Conservation (phyloP, 2,329 filamentous ascomycete genomes). For the Lasiodiplodia gonubiensis region DNA sequence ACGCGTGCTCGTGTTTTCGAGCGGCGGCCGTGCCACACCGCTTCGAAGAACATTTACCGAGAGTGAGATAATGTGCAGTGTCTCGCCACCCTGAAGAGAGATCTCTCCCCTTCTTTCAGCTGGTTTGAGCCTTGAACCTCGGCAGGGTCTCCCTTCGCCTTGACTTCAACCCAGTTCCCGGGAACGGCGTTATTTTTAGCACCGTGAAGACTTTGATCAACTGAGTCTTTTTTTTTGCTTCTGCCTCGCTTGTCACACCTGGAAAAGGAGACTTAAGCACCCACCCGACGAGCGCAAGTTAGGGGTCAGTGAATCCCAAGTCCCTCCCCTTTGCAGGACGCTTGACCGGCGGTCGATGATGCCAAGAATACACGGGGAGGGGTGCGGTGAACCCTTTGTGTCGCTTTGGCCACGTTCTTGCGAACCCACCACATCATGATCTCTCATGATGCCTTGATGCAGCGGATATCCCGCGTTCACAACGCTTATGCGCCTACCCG, state of each 20-base stretch:
- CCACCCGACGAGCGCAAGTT: no score
- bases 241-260: not conserved
- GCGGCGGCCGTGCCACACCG: not conserved
- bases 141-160: not conserved
- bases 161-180: not conserved
- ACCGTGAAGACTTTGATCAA: not conserved
- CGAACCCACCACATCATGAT: not conserved
- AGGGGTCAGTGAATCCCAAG: no score
- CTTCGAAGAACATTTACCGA: constrained; percentile 9
- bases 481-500: not conserved
- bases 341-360: not conserved
- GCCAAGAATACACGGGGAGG: not conserved
- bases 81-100: constrained; percentile 19
- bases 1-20: constrained; percentile 16
- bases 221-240: not conserved
- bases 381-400: not conserved
- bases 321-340: no score
- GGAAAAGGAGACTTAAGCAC: not conserved
- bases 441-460: not conserved
- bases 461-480: not conserved
- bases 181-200: constrained; percentile 11
- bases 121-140: not conserved
- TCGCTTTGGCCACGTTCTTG: not conserved
- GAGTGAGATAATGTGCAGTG: constrained; percentile 10
- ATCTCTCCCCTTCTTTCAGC: not conserved